A percentile compares a stretch with the other conserved stretches of the same genome.
These are phyloP conservation scores for Clavispora phyllophila DNA, from an alignment of 805 yeast species.

Conservation along the genomic window DNA sequence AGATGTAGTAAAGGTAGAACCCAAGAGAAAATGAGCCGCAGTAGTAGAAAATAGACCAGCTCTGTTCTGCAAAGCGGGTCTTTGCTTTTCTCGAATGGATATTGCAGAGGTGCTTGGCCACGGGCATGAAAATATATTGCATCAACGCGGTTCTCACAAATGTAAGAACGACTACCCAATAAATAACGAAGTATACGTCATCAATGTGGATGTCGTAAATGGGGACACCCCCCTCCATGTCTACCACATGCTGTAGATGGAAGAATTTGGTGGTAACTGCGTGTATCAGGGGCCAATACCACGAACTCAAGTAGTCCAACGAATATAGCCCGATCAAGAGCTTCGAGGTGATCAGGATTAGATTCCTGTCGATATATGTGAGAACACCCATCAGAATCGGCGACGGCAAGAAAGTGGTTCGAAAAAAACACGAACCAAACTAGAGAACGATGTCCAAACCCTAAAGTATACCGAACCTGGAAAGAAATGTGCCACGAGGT, in stretches of 20 bases:
- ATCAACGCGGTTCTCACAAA: slow-evolving; percentile 58
- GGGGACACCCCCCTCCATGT: slow-evolving; percentile 10
- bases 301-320: slow-evolving; percentile 20
- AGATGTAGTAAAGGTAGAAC: slow-evolving; percentile 46
- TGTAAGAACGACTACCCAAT: slow-evolving; percentile 52
- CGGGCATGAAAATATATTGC: slow-evolving; percentile 52
- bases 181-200: slow-evolving; percentile 50
- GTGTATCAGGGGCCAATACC: slow-evolving; percentile 11
- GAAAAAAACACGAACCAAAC: neutral
- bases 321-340: slow-evolving; percentile 23
- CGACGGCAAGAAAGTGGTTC: neutral
- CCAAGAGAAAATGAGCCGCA: slow-evolving; percentile 53
- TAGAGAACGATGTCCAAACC: neutral
- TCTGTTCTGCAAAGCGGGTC: slow-evolving; percentile 79
- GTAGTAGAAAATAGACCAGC: slow-evolving; percentile 69
- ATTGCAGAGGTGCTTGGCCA: slow-evolving; percentile 40
- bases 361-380: slow-evolving; percentile 29
- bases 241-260: slow-evolving; percentile 26
- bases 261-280: slow-evolving; percentile 31
- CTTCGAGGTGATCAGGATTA: slow-evolving; percentile 27
- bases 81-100: slow-evolving; percentile 48
- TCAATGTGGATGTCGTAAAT: slow-evolving; percentile 52
- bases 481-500: neutral
- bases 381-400: neutral
- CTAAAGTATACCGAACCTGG: neutral